phyloP scores from a whole-genome alignment of 192 early-diverging fungal species.

The Piromyces finnis region DNA sequence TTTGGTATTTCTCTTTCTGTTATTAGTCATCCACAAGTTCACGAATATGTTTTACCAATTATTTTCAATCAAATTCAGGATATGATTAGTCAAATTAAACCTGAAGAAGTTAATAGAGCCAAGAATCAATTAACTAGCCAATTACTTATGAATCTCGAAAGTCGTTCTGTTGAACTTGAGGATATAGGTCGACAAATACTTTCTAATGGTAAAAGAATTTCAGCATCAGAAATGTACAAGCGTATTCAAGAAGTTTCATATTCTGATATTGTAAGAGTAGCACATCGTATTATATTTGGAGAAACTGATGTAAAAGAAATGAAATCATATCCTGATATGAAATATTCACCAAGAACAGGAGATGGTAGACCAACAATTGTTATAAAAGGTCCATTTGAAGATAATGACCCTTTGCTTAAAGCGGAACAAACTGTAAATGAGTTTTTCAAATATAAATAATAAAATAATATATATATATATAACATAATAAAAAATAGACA shows the following conservation, averaged over 20 bases:
- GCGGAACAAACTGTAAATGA: background rate
- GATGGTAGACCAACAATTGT: slow-evolving; percentile 42
- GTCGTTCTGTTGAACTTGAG: slow-evolving; percentile 81
- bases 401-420: slow-evolving; percentile 1
- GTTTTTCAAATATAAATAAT: background rate
- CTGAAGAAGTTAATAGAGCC: slow-evolving; percentile 55
- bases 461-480: background rate
- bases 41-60: slow-evolving; percentile 57
- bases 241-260: slow-evolving; percentile 60
- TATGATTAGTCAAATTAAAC: slow-evolving; percentile 25
- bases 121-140: slow-evolving; percentile 91
- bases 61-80: slow-evolving; percentile 68
- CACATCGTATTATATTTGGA: slow-evolving; percentile 44
- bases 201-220: slow-evolving; percentile 49
- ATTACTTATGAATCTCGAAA: slow-evolving; percentile 87
- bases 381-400: slow-evolving; percentile 14
- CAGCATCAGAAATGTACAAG: slow-evolving; percentile 55
- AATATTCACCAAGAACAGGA: slow-evolving; percentile 1
- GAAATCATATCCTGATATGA: slow-evolving; percentile 10
- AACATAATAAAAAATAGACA: background rate
- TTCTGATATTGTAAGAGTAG: slow-evolving; percentile 63
- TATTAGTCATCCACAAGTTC: slow-evolving; percentile 45
- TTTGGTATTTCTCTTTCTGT: slow-evolving; percentile 86
- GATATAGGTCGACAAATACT: slow-evolving; percentile 80
- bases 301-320: slow-evolving; percentile 25